phyloP scores from a whole-genome alignment of 257 asterid species.

The Solanum pimpinellifolium region DNA sequence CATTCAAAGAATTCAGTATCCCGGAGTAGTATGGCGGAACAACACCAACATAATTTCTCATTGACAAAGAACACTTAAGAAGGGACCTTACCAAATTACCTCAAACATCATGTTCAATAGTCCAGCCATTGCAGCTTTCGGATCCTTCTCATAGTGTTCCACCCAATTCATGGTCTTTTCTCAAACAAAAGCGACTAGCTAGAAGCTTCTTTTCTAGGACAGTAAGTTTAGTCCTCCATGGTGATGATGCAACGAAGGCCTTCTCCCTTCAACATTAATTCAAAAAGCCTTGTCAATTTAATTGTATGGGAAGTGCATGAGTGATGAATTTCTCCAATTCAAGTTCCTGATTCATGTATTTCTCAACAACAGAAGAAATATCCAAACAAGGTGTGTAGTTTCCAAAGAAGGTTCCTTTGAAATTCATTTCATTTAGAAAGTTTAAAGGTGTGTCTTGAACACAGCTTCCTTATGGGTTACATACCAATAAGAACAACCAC shows the following conservation, averaged over 20 bases:
- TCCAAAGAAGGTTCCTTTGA: constrained; percentile 75
- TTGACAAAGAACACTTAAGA: too few relatives aligned
- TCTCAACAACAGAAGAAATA: constrained; percentile 54
- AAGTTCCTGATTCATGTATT: constrained; percentile 71
- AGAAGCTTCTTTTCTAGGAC: background rate
- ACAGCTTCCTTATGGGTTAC: background rate
- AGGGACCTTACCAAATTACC: too few relatives aligned
- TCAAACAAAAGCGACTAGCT: background rate
- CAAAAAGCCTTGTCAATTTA: constrained; percentile 50
- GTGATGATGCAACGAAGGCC: constrained; percentile 34
- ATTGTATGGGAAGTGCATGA: constrained; percentile 27
- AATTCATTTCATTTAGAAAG: constrained; percentile 49
- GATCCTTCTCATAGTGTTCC: constrained; percentile 63
- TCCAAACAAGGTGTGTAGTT: constrained; percentile 59
- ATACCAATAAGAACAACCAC: constrained; percentile 7
- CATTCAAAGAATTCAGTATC: too few relatives aligned
- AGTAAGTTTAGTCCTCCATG: constrained; percentile 9
- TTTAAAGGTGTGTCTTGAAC: constrained; percentile 55
- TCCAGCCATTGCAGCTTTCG: constrained; percentile 56
- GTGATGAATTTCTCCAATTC: constrained; percentile 65
- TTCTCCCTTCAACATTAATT: too few relatives aligned
- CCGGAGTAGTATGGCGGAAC: too few relatives aligned
- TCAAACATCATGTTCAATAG: constrained; percentile 45
- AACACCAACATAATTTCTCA: too few relatives aligned
- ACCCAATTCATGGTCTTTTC: constrained; percentile 22